Evolutionary conservation across 495 filamentous ascomycete genomes (phyloP), one percentile per base, ranked within the genome.

Genomic region (Trichoderma erinaceum): DNA sequence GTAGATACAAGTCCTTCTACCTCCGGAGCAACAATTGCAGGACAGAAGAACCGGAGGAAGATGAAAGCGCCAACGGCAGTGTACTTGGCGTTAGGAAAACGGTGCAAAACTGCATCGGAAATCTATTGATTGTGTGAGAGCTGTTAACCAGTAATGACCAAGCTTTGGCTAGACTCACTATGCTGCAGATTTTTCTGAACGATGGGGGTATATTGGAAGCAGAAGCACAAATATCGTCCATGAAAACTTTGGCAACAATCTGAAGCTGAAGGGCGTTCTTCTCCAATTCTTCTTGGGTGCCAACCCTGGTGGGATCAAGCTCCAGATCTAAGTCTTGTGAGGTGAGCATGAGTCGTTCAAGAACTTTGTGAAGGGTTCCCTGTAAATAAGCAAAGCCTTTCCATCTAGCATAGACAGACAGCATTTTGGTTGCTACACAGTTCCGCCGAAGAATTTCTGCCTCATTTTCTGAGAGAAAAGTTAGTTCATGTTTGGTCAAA

Each of bases 61-160:
- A 89, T 87, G 71, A 89, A 89, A 1, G 87, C 86, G 1, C 87
- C 87, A 44, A 89, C 87, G 43, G 87, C 87, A 3, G 86, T 89
- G 70, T 87, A 89, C 74, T 88, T 89, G n/a, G 87, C 86, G 25
- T 89, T 86, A 16, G 83, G 85, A 67, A 88, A 89, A 38, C 84
- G 78, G 12, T 78, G 79, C 76, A 84, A 79, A 5, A 88, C 86
- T 41, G 86, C 82, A 16, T 76, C 70, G 15, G 84, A 84, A 68
- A 89, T 88, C 82, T 84, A 64, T 41, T 23, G 29, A 12, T n/a
- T 48, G 23, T 29, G 44, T 41, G 27, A 66, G 32, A 10, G 41
- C 38, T 32, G 10, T 29, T 10, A 21, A 52, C n/a, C 48, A 41
- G 11, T 41, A 15, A 44, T 13, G 41, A 58, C 35, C 66, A 61